Base-by-base conservation (phyloP, 2,329 filamentous ascomycete genomes). In the Ophiosphaerella korrae region DNA sequence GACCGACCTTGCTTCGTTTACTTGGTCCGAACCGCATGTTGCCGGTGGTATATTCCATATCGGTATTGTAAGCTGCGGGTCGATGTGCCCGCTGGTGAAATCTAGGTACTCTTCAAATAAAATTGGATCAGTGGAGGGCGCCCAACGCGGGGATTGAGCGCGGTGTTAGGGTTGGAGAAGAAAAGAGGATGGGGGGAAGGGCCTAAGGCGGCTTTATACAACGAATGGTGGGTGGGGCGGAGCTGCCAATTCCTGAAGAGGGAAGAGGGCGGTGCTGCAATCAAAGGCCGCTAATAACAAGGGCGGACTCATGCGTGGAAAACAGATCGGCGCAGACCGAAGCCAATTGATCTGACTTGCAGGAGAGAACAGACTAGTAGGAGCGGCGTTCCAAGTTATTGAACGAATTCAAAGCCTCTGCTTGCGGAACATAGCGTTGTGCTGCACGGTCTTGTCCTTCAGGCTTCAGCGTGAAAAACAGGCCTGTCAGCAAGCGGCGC, bases 71-170 rank as follows among this genome's bases (percentile, higher is more conserved):
- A 54, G 58, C 52, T 49, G 67, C 70, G 70, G 68, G 67, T 61
- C 63, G 51, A 63, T 51, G 42, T 62, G 60, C 69, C 69, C 70
- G 70, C 68, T 69, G 63, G 60, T 63, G 60, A 68, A 70, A 64
- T 60, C 62, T 59, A 71, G 57, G 58, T 64, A 68, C 31, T 72
- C 67, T 54, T 73, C 70, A 72, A 67, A 62, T 52, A 61, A 61
- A 71, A 73, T 72, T 71, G 62, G 64, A 57, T 60, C 57, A 55
- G 60, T 48, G 38, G 60, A 66, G 60, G 55, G 57, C 68, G 67
- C 70, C 67, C 67, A 67, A 60, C 70, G 67, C 64, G 45, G 66
- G 63, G 67, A 63, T 61, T 62, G 68, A 71, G 68, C 65, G 69
- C 63, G 58, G 43, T 45, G 47, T 48, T 57, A 60, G 57, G 62